A percentile compares a stretch with the other conserved stretches of the same genome.
Evolutionary conservation across 1,284 basidiomycete species (phyloP).

Genomic region (Ganoderma resinaceum): DNA sequence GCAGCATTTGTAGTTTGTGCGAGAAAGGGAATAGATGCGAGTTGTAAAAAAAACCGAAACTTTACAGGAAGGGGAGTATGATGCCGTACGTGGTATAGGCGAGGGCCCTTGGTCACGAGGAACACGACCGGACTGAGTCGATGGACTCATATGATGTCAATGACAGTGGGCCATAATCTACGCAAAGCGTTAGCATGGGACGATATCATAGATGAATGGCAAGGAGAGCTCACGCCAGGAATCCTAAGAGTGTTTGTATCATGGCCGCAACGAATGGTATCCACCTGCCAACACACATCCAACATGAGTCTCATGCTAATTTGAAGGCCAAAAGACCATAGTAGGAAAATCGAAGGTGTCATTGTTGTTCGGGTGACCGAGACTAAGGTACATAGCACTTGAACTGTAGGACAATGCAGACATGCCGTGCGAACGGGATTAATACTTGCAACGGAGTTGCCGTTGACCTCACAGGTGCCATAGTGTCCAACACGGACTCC

Average conservation of each 20-base stretch:
- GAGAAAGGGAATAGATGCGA: neutral
- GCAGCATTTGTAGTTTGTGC: constrained; percentile 2
- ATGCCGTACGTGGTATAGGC: constrained; percentile 15
- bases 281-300: constrained; percentile 62
- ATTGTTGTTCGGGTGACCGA: neutral
- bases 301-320: neutral
- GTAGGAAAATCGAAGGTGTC: neutral
- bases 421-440: neutral
- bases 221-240: constrained; percentile 60
- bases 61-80: constrained; percentile 10
- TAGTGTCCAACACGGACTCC: neutral
- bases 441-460: neutral
- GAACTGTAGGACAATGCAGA: neutral
- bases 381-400: neutral
- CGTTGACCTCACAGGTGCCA: neutral
- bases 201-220: constrained; percentile 3
- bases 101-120: neutral
- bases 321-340: neutral
- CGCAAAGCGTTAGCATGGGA: neutral
- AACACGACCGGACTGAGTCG: neutral
- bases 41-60: constrained; percentile 7
- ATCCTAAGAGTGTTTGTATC: constrained; percentile 70
- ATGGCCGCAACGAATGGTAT: constrained; percentile 81
- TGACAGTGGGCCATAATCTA: constrained; percentile 64
- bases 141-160: constrained; percentile 44